A percentile compares a stretch with the other conserved stretches of the same genome.
These are phyloP conservation scores for Sugiyamaella chiloensis DNA, from an alignment of 805 yeast species.

Conservation along the genomic window DNA sequence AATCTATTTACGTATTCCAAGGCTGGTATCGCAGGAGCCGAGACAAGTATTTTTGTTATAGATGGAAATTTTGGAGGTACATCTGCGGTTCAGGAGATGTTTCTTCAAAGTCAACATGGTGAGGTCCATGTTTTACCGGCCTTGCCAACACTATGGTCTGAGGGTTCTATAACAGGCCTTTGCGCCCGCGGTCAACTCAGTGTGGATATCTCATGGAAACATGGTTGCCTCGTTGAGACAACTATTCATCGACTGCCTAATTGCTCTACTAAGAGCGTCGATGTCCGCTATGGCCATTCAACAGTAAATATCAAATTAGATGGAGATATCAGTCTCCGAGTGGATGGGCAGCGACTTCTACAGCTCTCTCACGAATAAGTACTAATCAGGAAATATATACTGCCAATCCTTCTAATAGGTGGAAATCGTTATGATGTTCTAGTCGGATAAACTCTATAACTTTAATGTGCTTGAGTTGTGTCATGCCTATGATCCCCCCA, in stretches of 20 bases:
- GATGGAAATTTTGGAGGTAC: slow-evolving; percentile 17
- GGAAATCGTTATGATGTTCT: no score
- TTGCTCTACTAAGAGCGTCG: no score
- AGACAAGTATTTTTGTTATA: slow-evolving; percentile 10
- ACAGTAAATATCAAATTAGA: no score
- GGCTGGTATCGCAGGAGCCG: slow-evolving; percentile 13
- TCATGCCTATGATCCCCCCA: no score
- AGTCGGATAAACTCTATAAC: no score
- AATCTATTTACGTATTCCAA: slow-evolving; percentile 12
- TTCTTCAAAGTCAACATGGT: slow-evolving; percentile 7
- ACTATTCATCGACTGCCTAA: background rate
- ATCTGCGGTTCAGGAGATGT: slow-evolving; percentile 14
- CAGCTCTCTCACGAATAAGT: no score
- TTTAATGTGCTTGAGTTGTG: no score
- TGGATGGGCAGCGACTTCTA: no score
- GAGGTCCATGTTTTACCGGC: slow-evolving; percentile 13
- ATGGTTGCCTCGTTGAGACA: slow-evolving; percentile 1
- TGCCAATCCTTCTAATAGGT: no score
- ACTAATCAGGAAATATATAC: no score
- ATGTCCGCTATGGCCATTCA: no score
- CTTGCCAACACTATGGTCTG: slow-evolving; percentile 8
- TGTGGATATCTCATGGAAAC: slow-evolving; percentile 7
- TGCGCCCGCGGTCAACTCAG: slow-evolving; percentile 3
- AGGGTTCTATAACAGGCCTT: slow-evolving; percentile 7
- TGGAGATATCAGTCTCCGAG: no score